Percentiles rank a stretch among this genome's conserved stretches.
phyloP scores from a whole-genome alignment of 176 grass and related monocot species.

The bread wheat (Triticum aestivum) region IWGSC_CS_RefSeq_v2.1 NC_057794.1:56967853-56968352 shows the following conservation, averaged over 20 bases:
- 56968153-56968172: not conserved
- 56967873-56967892: not conserved
- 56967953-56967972: not conserved
- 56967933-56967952: too few species aligned
- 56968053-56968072: not conserved
- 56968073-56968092: not conserved
- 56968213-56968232: slow-evolving; percentile 95
- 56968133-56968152: not conserved
- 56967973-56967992: too few species aligned
- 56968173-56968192: not conserved
- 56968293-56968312: slow-evolving; percentile 88
- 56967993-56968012: too few species aligned
- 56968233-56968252: slow-evolving; percentile 66
- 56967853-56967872: not conserved
- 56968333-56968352: slow-evolving; percentile 60
- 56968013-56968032: not conserved
- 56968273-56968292: slow-evolving; percentile 80
- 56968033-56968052: too few species aligned
- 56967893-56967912: not conserved
- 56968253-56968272: slow-evolving; percentile 52
- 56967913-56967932: too few species aligned
- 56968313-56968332: slow-evolving; percentile 87
- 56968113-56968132: too few species aligned
- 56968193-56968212: not conserved
- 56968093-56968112: too few species aligned